Evolutionary conservation across 495 filamentous ascomycete species (phyloP).

Genomic region (Hypoxylon crocopeplum): DNA sequence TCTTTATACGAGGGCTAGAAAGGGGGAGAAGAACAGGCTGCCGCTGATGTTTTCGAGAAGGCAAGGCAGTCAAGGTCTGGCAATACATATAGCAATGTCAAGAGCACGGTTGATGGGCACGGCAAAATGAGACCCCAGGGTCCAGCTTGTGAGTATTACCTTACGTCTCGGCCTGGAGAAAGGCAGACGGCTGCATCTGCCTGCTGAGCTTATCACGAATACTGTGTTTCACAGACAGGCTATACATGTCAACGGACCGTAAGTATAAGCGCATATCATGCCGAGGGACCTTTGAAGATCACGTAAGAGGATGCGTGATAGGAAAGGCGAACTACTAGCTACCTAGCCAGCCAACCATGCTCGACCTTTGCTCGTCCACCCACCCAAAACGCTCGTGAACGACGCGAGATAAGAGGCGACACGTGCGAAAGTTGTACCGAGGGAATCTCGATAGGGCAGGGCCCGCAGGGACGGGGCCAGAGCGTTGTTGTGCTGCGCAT

Average conservation of each 20-base stretch:
- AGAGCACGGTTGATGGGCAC: neutral
- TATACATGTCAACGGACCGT: conserved; percentile 7
- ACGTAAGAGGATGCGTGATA: conserved; percentile 2
- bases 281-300: conserved; percentile 4
- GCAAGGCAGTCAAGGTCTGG: neutral
- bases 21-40: conserved; percentile 2
- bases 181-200: conserved; percentile 4
- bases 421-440: conserved; percentile 27
- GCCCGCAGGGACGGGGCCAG: neutral
- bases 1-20: neutral
- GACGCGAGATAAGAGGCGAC: conserved; percentile 13
- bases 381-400: conserved; percentile 1
- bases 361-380: neutral
- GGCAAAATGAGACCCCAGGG: conserved; percentile 4
- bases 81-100: conserved; percentile 18
- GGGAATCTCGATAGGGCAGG: conserved; percentile 2
- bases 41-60: neutral
- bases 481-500: neutral
- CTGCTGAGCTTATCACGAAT: conserved; percentile 10
- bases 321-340: neutral
- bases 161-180: conserved; percentile 22
- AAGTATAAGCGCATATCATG: conserved; percentile 12
- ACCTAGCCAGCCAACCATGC: neutral
- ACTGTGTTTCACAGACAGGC: conserved; percentile 26
- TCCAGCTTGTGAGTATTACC: conserved; percentile 4